A percentile compares a stretch with the other conserved stretches of the same genome.
Evolutionary conservation across 1,284 basidiomycete species (phyloP).

Genomic region (Ganoderma sinense): DNA sequence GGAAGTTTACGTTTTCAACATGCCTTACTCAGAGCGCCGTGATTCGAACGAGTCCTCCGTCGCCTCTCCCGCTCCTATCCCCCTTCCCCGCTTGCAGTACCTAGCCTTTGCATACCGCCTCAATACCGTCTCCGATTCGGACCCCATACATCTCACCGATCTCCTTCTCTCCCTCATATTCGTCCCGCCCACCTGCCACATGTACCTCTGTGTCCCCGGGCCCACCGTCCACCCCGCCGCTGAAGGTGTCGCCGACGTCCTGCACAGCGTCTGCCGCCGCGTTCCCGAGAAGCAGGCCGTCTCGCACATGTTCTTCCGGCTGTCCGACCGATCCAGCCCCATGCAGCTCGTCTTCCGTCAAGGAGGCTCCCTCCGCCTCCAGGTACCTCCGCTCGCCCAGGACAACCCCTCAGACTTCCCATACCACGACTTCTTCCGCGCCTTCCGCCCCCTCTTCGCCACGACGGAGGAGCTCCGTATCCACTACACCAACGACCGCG

Average conservation of each 20-base stretch:
- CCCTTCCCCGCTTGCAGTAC: slow-evolving; percentile 5
- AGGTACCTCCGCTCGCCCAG: not conserved
- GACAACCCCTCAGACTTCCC: not conserved
- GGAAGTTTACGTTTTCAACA: slow-evolving; percentile 4
- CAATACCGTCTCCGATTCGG: not conserved
- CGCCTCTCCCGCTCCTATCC: not conserved
- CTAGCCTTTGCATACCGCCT: not conserved
- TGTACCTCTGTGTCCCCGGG: not conserved
- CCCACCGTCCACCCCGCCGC: not conserved
- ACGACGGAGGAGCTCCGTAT: not conserved
- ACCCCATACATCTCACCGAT: not conserved
- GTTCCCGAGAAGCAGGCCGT: not conserved
- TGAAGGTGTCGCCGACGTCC: not conserved
- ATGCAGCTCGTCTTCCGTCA: not conserved
- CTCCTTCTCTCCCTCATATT: not conserved
- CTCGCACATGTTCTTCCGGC: not conserved
- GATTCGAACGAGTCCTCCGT: not conserved
- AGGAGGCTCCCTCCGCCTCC: not conserved
- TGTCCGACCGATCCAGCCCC: not conserved
- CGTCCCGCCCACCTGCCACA: slow-evolving; percentile 6
- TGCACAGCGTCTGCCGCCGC: not conserved
- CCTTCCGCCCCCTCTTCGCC: not conserved
- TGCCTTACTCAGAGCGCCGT: not conserved
- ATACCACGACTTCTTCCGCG: not conserved
- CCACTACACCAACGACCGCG: not conserved